These are phyloP conservation scores for Histomonas meleagridis DNA, from an alignment of 208 protist genomes.

Conservation along the genomic window DNA sequence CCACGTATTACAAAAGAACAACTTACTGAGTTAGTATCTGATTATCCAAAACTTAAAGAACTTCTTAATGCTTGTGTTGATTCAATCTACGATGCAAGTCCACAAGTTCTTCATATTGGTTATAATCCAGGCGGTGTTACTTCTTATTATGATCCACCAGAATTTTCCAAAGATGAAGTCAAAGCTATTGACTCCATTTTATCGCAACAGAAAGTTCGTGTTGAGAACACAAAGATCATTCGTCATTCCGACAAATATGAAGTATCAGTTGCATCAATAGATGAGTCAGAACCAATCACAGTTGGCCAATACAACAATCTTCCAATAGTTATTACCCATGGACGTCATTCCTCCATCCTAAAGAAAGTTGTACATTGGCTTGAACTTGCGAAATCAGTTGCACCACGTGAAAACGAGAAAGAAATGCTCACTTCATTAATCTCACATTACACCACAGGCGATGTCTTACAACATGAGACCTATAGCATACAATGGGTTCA, in stretches of 20 bases:
- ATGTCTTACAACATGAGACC: slow-evolving; percentile 28
- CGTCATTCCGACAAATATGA: not conserved
- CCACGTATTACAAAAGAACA: not conserved
- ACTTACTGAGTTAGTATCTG: too few relatives aligned
- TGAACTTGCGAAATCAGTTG: not conserved
- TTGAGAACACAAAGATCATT: not conserved
- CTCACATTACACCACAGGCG: not conserved
- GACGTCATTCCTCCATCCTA: not conserved
- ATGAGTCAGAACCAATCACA: too few relatives aligned
- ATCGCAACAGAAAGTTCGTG: not conserved
- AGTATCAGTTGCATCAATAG: slow-evolving; percentile 2
- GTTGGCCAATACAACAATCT: not conserved
- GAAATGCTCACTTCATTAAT: slow-evolving; percentile 5
- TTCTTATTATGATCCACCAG: not conserved
- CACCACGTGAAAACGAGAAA: not conserved
- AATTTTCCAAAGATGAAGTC: not conserved
- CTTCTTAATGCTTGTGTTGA: too few relatives aligned
- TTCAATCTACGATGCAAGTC: not conserved
- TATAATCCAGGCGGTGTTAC: not conserved
- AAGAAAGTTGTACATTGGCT: slow-evolving; percentile 30
- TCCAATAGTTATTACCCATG: not conserved
- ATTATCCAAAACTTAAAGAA: too few relatives aligned
- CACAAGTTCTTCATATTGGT: not conserved
- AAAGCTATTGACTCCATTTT: not conserved
- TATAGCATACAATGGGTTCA: slow-evolving; percentile 41